Evolutionary conservation across 192 early-diverging fungal genomes (phyloP).

Genomic region (Lunasporangiospora selenospora): DNA sequence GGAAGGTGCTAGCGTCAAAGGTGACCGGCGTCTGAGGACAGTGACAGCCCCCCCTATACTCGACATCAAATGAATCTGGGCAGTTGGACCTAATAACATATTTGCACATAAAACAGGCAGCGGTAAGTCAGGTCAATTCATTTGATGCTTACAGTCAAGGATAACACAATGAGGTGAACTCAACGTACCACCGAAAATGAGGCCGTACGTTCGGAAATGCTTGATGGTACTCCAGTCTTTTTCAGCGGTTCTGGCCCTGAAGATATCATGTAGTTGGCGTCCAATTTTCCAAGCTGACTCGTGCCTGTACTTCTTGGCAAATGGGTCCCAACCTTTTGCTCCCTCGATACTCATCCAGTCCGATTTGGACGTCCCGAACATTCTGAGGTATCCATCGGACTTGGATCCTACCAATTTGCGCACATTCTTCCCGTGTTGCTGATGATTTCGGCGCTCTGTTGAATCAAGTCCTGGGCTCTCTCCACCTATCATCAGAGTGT

Average conservation of each 20-base stretch:
- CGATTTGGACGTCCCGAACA: constrained; percentile 7
- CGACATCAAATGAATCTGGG: constrained; percentile 3
- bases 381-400: constrained; percentile 13
- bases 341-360: constrained; percentile 15
- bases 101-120: too few relatives aligned
- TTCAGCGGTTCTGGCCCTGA: constrained; percentile 12
- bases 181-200: neutral
- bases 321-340: constrained; percentile 8
- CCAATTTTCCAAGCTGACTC: too few relatives aligned
- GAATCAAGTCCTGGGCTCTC: constrained; percentile 7
- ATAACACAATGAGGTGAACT: too few relatives aligned
- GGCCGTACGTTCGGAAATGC: constrained; percentile 9
- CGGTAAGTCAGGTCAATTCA: too few relatives aligned
- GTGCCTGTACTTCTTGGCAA: constrained; percentile 4
- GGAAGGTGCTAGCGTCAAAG: neutral
- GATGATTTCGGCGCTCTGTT: constrained; percentile 10
- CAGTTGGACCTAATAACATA: constrained; percentile 3
- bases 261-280: constrained; percentile 13
- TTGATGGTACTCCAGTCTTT: constrained; percentile 4
- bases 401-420: constrained; percentile 2
- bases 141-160: too few relatives aligned
- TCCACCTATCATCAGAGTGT: constrained; percentile 11
- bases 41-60: constrained; percentile 3
- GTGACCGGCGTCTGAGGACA: neutral
- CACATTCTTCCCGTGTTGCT: constrained; percentile 4